A percentile compares a stretch with the other conserved stretches of the same genome.
phyloP scores from a whole-genome alignment of 179 eudicot species.

The Beta lomatogona region DNA sequence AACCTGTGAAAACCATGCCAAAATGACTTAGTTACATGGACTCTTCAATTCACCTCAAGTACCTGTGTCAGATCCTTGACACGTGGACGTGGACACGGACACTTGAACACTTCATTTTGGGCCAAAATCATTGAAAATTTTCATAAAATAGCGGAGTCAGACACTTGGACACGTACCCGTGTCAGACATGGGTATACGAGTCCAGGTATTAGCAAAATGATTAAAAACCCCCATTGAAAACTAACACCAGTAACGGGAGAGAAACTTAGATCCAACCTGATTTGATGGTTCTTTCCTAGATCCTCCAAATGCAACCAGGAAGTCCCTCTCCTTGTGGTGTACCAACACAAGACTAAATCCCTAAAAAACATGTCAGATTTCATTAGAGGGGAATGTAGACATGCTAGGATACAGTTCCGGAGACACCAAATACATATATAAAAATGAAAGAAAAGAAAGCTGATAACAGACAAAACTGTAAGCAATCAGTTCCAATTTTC shows the following conservation, averaged over 20 bases:
- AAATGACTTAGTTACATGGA: too few species aligned
- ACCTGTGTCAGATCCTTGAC: too few species aligned
- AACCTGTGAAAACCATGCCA: constrained; percentile 47
- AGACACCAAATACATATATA: not conserved
- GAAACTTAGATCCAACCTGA: constrained; percentile 55
- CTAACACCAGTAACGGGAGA: not conserved
- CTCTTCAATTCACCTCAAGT: too few species aligned
- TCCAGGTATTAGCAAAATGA: too few species aligned
- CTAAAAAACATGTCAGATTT: constrained; percentile 36
- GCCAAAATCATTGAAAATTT: too few species aligned
- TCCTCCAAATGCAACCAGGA: constrained; percentile 95
- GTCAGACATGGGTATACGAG: too few species aligned
- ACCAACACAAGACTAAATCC: constrained; percentile 88
- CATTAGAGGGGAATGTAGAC: not conserved
- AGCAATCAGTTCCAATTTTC: not conserved
- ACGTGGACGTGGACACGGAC: too few species aligned
- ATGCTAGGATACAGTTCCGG: not conserved
- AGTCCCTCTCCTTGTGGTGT: constrained; percentile 78
- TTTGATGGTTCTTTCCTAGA: constrained; percentile 81
- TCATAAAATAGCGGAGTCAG: too few species aligned
- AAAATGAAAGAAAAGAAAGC: not conserved
- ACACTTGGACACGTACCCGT: too few species aligned
- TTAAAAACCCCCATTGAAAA: not conserved
- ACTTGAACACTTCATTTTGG: too few species aligned
- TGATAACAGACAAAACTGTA: not conserved